Evolutionary conservation across 2,329 filamentous ascomycete genomes (phyloP).

Genomic region (Fusarium musae): DNA sequence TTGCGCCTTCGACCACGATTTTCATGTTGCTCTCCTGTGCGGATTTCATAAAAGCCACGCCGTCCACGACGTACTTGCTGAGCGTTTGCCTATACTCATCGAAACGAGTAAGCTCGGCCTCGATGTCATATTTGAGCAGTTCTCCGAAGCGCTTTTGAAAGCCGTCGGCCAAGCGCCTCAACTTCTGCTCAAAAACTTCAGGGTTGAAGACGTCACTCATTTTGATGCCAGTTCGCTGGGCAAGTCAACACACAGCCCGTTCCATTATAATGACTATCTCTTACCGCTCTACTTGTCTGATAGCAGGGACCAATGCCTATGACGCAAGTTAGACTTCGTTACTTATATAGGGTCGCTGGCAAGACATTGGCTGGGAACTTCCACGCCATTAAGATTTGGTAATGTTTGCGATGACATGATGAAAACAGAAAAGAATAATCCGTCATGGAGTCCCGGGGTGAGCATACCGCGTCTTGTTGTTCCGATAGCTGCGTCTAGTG

Average conservation of each 20-base stretch:
- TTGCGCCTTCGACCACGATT: not conserved
- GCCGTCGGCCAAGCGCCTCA: not conserved
- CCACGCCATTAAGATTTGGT: not conserved
- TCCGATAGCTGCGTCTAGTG: not conserved
- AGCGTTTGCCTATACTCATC: not conserved
- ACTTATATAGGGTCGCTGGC: not conserved
- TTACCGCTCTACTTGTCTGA: not conserved
- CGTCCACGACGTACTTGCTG: not conserved
- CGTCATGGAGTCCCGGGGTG: not conserved
- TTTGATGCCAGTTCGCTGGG: slow-evolving; percentile 1
- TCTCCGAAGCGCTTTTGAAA: not conserved
- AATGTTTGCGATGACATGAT: not conserved
- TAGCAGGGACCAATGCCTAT: not conserved
- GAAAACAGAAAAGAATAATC: not conserved
- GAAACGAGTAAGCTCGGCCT: not conserved
- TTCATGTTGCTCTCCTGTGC: not conserved
- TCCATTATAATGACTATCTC: not conserved
- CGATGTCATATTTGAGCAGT: not conserved
- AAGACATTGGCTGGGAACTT: not conserved
- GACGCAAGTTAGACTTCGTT: not conserved
- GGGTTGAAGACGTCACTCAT: not conserved
- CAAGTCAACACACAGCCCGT: not conserved
- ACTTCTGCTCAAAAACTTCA: not conserved
- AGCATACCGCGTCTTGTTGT: not conserved
- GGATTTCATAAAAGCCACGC: not conserved